Evolutionary conservation across 208 protist species (phyloP).

Genomic region (Phytomonas sp.): DNA sequence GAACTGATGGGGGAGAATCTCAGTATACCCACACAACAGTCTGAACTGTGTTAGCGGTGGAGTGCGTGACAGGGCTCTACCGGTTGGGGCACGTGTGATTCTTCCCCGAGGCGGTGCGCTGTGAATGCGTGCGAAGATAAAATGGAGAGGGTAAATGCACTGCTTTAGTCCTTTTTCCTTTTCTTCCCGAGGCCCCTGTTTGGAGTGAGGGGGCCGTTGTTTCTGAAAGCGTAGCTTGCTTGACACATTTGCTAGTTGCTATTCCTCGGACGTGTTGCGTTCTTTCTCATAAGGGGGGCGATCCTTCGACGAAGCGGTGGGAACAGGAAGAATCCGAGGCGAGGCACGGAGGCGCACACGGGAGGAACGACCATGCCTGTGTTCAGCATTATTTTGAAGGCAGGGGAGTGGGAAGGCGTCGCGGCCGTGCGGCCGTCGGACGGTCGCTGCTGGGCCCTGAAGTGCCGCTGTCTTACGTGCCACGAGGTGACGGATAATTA

Average conservation of each 20-base stretch:
- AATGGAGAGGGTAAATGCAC: neutral
- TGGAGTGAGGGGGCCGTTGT: neutral
- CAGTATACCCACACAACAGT: neutral
- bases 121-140: neutral
- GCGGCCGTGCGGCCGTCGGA: slow-evolving; percentile 20
- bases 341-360: neutral
- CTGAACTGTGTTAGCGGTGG: neutral
- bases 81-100: neutral
- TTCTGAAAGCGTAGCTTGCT: neutral
- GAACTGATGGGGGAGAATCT: neutral
- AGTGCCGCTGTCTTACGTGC: slow-evolving; percentile 43
- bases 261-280: neutral
- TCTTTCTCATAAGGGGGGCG: neutral
- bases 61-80: neutral
- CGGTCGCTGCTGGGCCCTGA: slow-evolving; percentile 41
- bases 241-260: neutral
- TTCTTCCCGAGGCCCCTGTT: neutral
- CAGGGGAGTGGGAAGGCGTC: slow-evolving; percentile 51
- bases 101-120: neutral
- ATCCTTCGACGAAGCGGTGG: neutral
- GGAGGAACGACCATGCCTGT: slow-evolving; percentile 32
- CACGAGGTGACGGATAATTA: slow-evolving; percentile 33
- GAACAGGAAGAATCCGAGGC: neutral
- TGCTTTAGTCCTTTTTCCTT: slow-evolving; percentile 5
- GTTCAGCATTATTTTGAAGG: slow-evolving; percentile 33